Evolutionary conservation across 2,329 filamentous ascomycete genomes (phyloP), one percentile per base, ranked within the genome.

Genomic region (Triangularia verruculosa): DNA sequence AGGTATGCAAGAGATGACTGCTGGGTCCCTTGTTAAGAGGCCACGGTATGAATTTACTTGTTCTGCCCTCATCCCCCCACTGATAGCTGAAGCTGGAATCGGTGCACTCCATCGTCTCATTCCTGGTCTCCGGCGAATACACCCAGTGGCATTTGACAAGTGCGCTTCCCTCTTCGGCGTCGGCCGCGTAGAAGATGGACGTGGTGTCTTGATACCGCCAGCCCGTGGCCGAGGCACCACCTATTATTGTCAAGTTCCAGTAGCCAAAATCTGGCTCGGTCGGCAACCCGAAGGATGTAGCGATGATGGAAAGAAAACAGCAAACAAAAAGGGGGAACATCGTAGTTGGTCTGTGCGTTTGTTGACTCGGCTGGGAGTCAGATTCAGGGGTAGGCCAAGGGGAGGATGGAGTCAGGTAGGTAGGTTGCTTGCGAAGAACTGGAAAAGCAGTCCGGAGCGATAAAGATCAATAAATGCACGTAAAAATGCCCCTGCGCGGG

Each of bases 141-240:
- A 59, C 22, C 57, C 57, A 59, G 24, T 52, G 57, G 24, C 57
- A 59, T 11, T 25, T 52, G 39, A 30, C 39, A 24, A 12, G 43
- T 27, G 34, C 3, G 11, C 20, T 7, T 28, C 57, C 12, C 34
- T 13, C 20, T 20, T 32, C 32, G 24, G 56, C 43, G 56, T 47
- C 24, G n/a, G 7, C 11, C 17, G 32, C 56, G 11, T 32, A 47
- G 20, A 47, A 47, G 6, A 47, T 17, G 11, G 39, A 47, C n/a
- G 57, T 52, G 12, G 25, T 52, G 39, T 59, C 57, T n/a, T 59
- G 57, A 27, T 30, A 59, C 20, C 57, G 57, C 25, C 47, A 59
- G 12, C 57, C 57, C 1, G 57, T 51, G 6, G 57, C 57, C 15
- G 57, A 59, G 9, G 57, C 57, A 12, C 57, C 57, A 7, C 57